phyloP scores from a whole-genome alignment of 345 rosid species.

The Arabidopsis arenosa region DNA sequence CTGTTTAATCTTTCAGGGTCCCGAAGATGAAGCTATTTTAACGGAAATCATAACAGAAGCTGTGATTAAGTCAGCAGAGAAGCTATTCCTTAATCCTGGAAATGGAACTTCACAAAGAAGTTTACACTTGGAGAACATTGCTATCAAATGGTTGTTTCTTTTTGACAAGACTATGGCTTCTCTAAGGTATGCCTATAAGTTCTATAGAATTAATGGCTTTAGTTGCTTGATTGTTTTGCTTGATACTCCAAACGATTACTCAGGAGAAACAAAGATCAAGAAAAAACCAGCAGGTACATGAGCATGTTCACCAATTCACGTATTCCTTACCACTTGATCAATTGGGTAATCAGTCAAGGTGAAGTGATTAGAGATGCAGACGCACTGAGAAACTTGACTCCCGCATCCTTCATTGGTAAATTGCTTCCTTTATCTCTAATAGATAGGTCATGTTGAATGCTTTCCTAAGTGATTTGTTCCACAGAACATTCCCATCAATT shows the following conservation, averaged over 20 bases:
- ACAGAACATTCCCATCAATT: background rate
- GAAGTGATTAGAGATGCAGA: conserved; percentile 49
- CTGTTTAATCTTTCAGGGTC: conserved; percentile 52
- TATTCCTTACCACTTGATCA: conserved; percentile 55
- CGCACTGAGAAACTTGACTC: conserved; percentile 48
- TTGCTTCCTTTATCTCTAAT: conserved; percentile 18
- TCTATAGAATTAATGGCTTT: background rate
- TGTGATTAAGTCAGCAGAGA: conserved; percentile 52
- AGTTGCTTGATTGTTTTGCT: conserved; percentile 18
- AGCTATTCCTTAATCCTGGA: conserved; percentile 54
- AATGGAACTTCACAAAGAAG: conserved; percentile 43
- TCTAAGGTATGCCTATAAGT: conserved; percentile 51
- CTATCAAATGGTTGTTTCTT: conserved; percentile 65
- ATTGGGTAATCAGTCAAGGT: conserved; percentile 60
- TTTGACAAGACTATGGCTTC: conserved; percentile 53
- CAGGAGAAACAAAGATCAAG: conserved; percentile 62
- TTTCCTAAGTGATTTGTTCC: conserved; percentile 16
- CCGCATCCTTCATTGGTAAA: conserved; percentile 70
- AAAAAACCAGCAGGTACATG: conserved; percentile 50
- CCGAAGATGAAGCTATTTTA: conserved; percentile 56
- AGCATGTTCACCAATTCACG: conserved; percentile 57
- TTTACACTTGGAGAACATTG: conserved; percentile 55
- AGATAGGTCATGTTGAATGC: conserved; percentile 4
- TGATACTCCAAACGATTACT: conserved; percentile 40
- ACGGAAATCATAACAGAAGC: conserved; percentile 56